phyloP scores from a whole-genome alignment of 345 rosid species.

The Cardamine occulta region DNA sequence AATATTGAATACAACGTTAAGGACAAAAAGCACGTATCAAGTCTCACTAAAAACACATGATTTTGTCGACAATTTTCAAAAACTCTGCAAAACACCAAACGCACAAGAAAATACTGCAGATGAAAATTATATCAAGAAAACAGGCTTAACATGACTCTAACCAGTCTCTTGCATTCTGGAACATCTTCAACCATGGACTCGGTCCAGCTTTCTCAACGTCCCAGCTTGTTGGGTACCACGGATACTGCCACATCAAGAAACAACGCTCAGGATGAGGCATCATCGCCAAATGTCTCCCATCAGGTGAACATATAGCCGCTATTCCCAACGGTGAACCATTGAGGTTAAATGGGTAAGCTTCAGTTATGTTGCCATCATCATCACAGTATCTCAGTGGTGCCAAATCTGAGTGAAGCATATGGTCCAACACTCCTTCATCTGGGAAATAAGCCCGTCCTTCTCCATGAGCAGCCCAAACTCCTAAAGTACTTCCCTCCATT shows the following conservation, averaged over 20 bases:
- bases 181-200: conserved; percentile 94
- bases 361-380: conserved; percentile 80
- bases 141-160: conserved; percentile 33
- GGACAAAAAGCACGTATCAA: not conserved
- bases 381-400: conserved; percentile 89
- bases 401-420: conserved; percentile 65
- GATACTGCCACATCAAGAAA: conserved; percentile 98
- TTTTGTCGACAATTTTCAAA: conserved; percentile 19
- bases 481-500: conserved; percentile 92
- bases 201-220: conserved; percentile 82
- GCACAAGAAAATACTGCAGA: conserved; percentile 21
- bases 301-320: conserved; percentile 91
- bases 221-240: conserved; percentile 93
- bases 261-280: conserved; percentile 99
- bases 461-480: conserved; percentile 98
- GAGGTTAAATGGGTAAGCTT: conserved; percentile 83
- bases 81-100: conserved; percentile 23
- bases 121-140: not conserved
- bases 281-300: conserved; percentile 95
- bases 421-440: conserved; percentile 80
- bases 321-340: conserved; percentile 98
- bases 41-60: conserved; percentile 11
- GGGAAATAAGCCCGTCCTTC: conserved; percentile 97
- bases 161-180: conserved; percentile 97
- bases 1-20: conserved; percentile 1